Conservation (phyloP, 176 grass and related monocot genomes). For the Aegilops speltoides region DNA sequence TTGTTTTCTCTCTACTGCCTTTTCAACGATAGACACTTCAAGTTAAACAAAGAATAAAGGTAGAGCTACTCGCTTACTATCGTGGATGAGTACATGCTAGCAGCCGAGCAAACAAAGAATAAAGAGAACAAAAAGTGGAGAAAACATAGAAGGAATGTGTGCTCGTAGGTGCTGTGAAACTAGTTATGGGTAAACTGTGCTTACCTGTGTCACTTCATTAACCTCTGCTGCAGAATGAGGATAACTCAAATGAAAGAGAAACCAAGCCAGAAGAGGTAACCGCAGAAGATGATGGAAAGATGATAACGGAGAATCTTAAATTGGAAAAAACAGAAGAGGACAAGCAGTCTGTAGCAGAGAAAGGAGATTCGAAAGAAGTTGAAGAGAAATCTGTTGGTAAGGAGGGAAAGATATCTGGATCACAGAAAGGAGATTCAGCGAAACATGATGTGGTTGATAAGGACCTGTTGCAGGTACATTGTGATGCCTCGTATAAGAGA, state of each 20-base stretch:
- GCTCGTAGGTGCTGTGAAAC: neutral
- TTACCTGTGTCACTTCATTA: constrained; percentile 7
- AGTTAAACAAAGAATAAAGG: neutral
- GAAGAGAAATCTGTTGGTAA: constrained; percentile 46
- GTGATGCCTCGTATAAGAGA: constrained; percentile 5
- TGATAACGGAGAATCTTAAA: constrained; percentile 24
- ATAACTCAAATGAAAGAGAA: constrained; percentile 28
- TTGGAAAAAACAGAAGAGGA: constrained; percentile 29
- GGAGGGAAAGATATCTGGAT: constrained; percentile 41
- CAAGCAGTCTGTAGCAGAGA: constrained; percentile 31
- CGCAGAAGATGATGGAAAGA: constrained; percentile 41
- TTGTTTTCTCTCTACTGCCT: neutral
- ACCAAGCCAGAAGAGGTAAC: constrained; percentile 32
- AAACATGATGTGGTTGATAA: constrained; percentile 84
- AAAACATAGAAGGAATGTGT: neutral
- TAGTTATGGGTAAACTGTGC: constrained; percentile 13
- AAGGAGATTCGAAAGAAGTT: constrained; percentile 30
- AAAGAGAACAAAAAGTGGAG: no score
- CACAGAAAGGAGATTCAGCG: constrained; percentile 36
- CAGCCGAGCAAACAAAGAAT: no score
- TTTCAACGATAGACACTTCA: neutral
- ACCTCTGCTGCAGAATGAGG: constrained; percentile 41
- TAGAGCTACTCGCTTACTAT: neutral
- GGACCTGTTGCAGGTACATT: constrained; percentile 75
- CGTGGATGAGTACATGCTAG: no score